Conservation (phyloP, 1,284 basidiomycete genomes). For the Malassezia restricta region DNA sequence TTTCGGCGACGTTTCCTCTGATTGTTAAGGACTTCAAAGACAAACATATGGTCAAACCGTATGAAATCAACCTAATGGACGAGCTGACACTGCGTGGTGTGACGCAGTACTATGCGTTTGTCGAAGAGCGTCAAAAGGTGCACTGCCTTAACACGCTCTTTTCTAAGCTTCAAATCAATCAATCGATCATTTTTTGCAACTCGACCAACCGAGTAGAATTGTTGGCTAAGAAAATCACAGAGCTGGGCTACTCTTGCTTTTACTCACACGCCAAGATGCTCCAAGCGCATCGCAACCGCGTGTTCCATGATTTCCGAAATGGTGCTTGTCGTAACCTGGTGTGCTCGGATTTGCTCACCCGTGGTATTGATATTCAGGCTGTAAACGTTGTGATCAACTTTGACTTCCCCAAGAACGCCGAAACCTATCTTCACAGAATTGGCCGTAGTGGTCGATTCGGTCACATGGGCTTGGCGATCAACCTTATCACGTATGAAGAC, state of each 20-base stretch:
- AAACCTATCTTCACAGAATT: slow-evolving; percentile 94
- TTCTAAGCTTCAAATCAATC: slow-evolving; percentile 98
- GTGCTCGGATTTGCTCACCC: slow-evolving; percentile 83
- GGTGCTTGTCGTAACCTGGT: slow-evolving; percentile 96
- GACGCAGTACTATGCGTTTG: slow-evolving; percentile 97
- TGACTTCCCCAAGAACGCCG: slow-evolving; percentile 95
- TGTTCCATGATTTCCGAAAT: slow-evolving; percentile 98
- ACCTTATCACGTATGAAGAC: slow-evolving; percentile 74
- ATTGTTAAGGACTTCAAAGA: slow-evolving; percentile 99
- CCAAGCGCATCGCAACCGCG: slow-evolving; percentile 92
- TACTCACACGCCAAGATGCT: slow-evolving; percentile 99
- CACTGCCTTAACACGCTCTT: slow-evolving; percentile 96
- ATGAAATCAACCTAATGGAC: slow-evolving; percentile 99
- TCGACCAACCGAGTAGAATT: slow-evolving; percentile 98
- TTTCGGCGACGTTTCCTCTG: slow-evolving; percentile 96
- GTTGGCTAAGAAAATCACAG: slow-evolving; percentile 96
- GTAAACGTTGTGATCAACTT: slow-evolving; percentile 99
- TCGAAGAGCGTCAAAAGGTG: slow-evolving; percentile 97
- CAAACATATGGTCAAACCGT: slow-evolving; percentile 90
- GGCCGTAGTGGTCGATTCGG: slow-evolving; percentile 95
- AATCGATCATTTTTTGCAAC: slow-evolving; percentile 99
- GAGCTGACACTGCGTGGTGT: slow-evolving; percentile 96
- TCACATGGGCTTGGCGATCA: slow-evolving; percentile 92
- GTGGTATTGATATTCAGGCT: slow-evolving; percentile 98
- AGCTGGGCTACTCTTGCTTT: slow-evolving; percentile 98